Conservation (phyloP, 495 filamentous ascomycete genomes). For the Penicillium daleae region DNA sequence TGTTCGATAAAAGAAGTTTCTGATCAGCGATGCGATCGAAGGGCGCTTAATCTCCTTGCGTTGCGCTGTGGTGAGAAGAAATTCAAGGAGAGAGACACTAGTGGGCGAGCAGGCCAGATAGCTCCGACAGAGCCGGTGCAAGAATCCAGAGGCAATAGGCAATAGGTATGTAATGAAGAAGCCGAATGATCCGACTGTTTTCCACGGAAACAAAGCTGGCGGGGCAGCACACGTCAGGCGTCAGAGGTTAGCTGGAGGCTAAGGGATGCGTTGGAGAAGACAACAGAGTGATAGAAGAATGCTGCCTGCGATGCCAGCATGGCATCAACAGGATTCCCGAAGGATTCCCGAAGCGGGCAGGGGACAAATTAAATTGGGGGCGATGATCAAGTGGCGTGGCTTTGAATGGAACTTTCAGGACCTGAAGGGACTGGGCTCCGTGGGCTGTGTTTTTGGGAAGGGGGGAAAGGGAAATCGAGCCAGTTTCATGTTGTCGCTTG, state of each 20-base stretch:
- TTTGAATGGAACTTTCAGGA: slow-evolving; percentile 12
- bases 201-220: slow-evolving; percentile 18
- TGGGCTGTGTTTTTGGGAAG: slow-evolving; percentile 14
- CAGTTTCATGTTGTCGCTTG: slow-evolving; percentile 19
- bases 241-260: slow-evolving; percentile 3
- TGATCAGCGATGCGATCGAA: slow-evolving; percentile 12
- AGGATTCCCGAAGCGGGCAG: slow-evolving; percentile 14
- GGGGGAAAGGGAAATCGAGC: background rate
- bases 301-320: slow-evolving; percentile 16
- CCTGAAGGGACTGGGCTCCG: slow-evolving; percentile 11
- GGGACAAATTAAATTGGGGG: slow-evolving; percentile 31
- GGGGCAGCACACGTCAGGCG: background rate
- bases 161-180: slow-evolving; percentile 7
- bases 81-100: slow-evolving; percentile 5
- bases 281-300: background rate
- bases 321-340: slow-evolving; percentile 19
- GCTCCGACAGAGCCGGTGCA: background rate
- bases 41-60: background rate
- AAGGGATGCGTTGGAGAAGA: background rate
- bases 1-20: background rate
- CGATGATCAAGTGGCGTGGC: slow-evolving; percentile 24
- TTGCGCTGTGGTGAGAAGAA: background rate
- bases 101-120: background rate
- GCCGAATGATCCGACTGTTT: slow-evolving; percentile 8
- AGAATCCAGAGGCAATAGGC: background rate